Base-by-base conservation (phyloP, 2,329 filamentous ascomycete species). In the Xylogone sp. region DNA sequence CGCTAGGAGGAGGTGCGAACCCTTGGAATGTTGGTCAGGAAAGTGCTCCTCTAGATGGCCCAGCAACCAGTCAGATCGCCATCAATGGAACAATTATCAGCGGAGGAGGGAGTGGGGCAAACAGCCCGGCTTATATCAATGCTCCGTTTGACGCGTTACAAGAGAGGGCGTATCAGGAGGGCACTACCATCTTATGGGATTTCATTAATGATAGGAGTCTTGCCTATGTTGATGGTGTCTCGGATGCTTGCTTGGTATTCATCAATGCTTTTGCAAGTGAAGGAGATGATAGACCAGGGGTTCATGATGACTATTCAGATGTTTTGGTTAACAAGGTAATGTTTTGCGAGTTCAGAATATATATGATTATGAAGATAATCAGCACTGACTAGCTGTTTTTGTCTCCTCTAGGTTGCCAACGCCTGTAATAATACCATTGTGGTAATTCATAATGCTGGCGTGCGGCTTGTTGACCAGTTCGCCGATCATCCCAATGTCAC, bases 201-300 rank as follows among this genome's bases (percentile, higher is more conserved):
- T 79, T 84, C 54, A 64, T 65, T 16, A 74, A 68, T 1, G 61
- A 64, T 1, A 65, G 72, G 1, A 81, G 83, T 0, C 59, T 46
- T 5, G 12, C 47, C 10, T 20, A 62, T 10, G 76, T 86, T 7
- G 70, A 77, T 46, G 44, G 50, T 2, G 48, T 22, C 5, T 74
- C 77, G 1, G 78, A 91, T 59, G 75, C 89, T 6, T 94, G 90
- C 56, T 68, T 87, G 2, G 81, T 86, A 0, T 81, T 87, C 57
- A 78, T 82, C 58, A 87, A 87, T 61, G 79, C 76, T 7, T 88
- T 86, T 67, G 82, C 86, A 1, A 83, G 86, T 1, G 90, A 96
- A 68, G 87, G 86, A 1, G 86, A 78, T 56, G 77, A 89, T 53
- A 75, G 82, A 45, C 72, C 79, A 0, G 75, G 75, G 7, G 71